Evolutionary conservation across 257 asterid genomes (phyloP).

Genomic region (Jacaranda mimosifolia): DNA sequence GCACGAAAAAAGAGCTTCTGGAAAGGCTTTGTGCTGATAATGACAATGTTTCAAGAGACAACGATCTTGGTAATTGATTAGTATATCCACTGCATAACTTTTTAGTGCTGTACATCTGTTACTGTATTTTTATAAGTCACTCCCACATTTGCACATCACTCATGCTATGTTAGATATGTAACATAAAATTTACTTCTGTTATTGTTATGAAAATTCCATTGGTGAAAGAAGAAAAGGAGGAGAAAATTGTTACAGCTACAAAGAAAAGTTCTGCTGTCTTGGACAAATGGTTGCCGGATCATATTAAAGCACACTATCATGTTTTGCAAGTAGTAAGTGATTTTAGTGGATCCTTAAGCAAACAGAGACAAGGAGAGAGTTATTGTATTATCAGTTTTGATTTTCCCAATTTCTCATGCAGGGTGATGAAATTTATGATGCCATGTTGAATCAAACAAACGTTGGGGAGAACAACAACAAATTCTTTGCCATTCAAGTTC

Average conservation of each 20-base stretch:
- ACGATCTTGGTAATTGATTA: constrained; percentile 47
- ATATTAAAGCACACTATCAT: constrained; percentile 77
- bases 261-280: constrained; percentile 88
- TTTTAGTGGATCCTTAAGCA: constrained; percentile 13
- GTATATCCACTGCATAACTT: not conserved
- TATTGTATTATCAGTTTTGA: constrained; percentile 6
- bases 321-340: constrained; percentile 75
- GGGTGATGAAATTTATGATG: constrained; percentile 87
- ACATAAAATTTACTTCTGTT: constrained; percentile 29
- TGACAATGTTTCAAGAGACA: constrained; percentile 33
- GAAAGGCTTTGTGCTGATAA: constrained; percentile 59
- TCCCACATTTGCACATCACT: not conserved
- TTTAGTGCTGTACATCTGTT: not conserved
- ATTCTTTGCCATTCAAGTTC: constrained; percentile 76
- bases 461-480: constrained; percentile 90
- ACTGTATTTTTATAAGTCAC: constrained; percentile 7
- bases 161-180: constrained; percentile 29
- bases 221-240: constrained; percentile 47
- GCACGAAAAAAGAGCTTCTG: constrained; percentile 76
- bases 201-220: constrained; percentile 28
- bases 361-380: not conserved
- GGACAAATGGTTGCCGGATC: constrained; percentile 79
- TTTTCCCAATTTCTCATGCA: constrained; percentile 43
- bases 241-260: constrained; percentile 67
- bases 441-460: constrained; percentile 94